A percentile compares a stretch with the other conserved stretches of the same genome.
Conservation (phyloP, 768 basidiomycete genomes). For the Boletus reticuloceps region DNA sequence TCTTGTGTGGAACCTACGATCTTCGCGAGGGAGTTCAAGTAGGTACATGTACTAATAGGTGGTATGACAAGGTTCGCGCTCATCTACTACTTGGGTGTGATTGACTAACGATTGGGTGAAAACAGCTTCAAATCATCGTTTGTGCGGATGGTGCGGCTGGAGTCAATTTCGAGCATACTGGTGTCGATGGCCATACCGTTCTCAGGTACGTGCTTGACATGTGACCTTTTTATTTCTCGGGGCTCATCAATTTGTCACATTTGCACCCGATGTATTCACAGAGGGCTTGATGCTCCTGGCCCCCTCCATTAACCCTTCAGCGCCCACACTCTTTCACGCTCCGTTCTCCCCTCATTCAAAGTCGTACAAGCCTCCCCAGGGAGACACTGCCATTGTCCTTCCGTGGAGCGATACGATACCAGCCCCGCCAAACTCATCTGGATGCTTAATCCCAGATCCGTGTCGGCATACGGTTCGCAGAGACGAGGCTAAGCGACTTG, state of each 20-base stretch:
- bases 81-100: neutral
- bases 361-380: constrained; percentile 58
- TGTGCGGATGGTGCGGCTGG: constrained; percentile 91
- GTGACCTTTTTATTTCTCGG: neutral
- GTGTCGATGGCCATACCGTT: constrained; percentile 96
- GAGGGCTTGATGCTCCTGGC: constrained; percentile 98
- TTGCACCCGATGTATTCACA: constrained; percentile 91
- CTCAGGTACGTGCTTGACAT: constrained; percentile 50
- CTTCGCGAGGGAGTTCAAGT: constrained; percentile 84
- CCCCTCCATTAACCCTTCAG: constrained; percentile 92
- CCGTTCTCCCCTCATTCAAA: constrained; percentile 79
- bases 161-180: constrained; percentile 98
- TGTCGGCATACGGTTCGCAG: constrained; percentile 85
- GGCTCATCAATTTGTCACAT: constrained; percentile 38
- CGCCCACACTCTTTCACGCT: constrained; percentile 92
- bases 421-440: constrained; percentile 96
- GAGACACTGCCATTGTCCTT: constrained; percentile 39
- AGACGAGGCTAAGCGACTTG: constrained; percentile 91
- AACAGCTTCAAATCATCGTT: constrained; percentile 93
- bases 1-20: constrained; percentile 89
- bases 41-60: constrained; percentile 93
- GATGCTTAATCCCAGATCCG: constrained; percentile 80
- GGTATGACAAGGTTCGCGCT: constrained; percentile 80
- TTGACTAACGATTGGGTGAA: constrained; percentile 15
- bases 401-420: constrained; percentile 51